Base-by-base conservation (phyloP, 148 eudicot species). In the Spergularia marina region DNA sequence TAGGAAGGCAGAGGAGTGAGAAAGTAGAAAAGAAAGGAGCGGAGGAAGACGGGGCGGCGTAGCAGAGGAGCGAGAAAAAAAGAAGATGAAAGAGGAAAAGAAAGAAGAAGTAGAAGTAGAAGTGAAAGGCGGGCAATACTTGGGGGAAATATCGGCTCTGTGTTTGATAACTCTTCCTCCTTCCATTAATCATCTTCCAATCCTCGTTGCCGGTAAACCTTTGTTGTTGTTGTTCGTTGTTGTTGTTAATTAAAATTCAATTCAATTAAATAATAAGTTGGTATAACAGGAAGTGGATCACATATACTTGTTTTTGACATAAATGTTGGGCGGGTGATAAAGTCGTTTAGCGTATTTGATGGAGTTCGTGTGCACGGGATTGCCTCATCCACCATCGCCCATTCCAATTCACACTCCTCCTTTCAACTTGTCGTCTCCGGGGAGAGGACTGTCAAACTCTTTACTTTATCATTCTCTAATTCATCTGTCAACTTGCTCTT, bases 351-450 rank as follows among this genome's bases (percentile, higher is more conserved):
- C 56, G 91, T 88, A 8, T 95, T 92, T 64, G 66, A 86, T 40
- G 98, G 98, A 36, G 77, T 95, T 72, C 96, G 97, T 68, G 92
- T 95, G 18, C 98, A 95, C 65, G 96, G 98, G 44, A 88, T 95
- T 80, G 73, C 83, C 41, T 81, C 81, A 39, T 14, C 15, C 20
- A 18, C 68, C 18, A 47, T 68, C 40, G 66, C 56, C 16, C 41
- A 66, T 4, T 72, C 13, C 36, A 51, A 68, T 25, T 30, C 67
- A 2, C 36, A 3, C 4, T 2, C 36, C 0, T 75, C 76, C 59
- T 89, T 83, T 67, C 79, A 53, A 15, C 75, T 95, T 66, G 88
- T 84, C 34, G 83, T 92, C 10, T 95, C 82, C 59, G 98, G 98
- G 9, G 98, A 95, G 80, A 86, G 88, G 74, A 85, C 88, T 82